These are phyloP conservation scores for Ilyonectria robusta DNA, from an alignment of 2,329 filamentous ascomycete genomes.

Conservation along the genomic window DNA sequence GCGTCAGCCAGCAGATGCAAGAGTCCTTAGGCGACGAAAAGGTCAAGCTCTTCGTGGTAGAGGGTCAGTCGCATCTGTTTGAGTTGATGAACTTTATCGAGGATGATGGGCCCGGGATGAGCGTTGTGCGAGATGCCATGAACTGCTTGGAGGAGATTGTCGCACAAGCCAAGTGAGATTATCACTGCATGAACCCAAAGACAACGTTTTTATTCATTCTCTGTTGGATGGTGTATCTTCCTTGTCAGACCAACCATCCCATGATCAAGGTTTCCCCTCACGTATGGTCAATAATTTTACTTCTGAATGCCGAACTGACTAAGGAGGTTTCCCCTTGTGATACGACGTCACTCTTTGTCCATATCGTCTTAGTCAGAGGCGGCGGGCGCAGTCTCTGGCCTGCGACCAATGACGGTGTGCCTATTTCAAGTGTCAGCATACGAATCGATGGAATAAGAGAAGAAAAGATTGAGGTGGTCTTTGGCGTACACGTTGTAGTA, in stretches of 20 bases:
- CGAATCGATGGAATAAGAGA: not conserved
- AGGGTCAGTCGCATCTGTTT: slow-evolving; percentile 49
- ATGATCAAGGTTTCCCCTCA: too few relatives aligned
- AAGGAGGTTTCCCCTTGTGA: not conserved
- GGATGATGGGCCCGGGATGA: slow-evolving; percentile 48
- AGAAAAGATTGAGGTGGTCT: not conserved
- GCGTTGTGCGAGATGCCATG: slow-evolving; percentile 44
- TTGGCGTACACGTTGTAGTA: slow-evolving; percentile 29
- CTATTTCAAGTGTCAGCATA: slow-evolving; percentile 3
- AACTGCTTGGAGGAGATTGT: slow-evolving; percentile 44
- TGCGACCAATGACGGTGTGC: slow-evolving; percentile 35
- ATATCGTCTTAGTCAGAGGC: not conserved
- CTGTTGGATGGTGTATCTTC: too few relatives aligned
- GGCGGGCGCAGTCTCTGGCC: not conserved
- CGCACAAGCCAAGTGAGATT: not conserved
- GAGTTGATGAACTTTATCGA: slow-evolving; percentile 50
- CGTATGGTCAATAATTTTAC: too few relatives aligned
- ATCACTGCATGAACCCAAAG: too few relatives aligned
- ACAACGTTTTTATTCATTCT: too few relatives aligned
- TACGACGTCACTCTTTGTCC: not conserved
- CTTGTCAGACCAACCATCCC: too few relatives aligned
- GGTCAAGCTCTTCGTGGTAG: slow-evolving; percentile 46
- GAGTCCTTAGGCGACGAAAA: slow-evolving; percentile 45
- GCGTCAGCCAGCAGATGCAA: slow-evolving; percentile 48
- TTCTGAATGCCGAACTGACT: not conserved